phyloP scores from a whole-genome alignment of 352 stramenopile species.

The Phytopythium chamaehyphon region DNA sequence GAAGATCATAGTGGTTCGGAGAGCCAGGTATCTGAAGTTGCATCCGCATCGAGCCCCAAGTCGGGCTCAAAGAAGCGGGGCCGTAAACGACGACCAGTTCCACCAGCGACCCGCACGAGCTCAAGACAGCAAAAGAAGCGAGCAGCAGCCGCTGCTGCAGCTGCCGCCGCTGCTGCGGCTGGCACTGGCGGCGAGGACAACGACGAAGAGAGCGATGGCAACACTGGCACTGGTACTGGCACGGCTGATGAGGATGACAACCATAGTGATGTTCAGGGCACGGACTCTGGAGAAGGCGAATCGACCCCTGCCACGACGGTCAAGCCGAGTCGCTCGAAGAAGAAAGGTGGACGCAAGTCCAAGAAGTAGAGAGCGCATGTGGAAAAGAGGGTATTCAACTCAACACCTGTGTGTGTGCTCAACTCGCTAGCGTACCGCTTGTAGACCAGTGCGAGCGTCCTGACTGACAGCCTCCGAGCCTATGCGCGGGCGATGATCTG shows the following conservation, averaged over 20 bases:
- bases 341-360: not conserved
- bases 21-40: slow-evolving; percentile 42
- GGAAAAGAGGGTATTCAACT: not conserved
- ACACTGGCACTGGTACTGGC: slow-evolving; percentile 4
- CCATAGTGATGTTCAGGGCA: slow-evolving; percentile 10
- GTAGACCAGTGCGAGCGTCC: not conserved
- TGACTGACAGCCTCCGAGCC: too few species aligned
- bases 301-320: not conserved
- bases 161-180: slow-evolving; percentile 19
- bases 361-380: slow-evolving; percentile 3
- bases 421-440: not conserved
- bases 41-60: slow-evolving; percentile 9
- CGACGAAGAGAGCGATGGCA: slow-evolving; percentile 25
- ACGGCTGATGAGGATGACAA: slow-evolving; percentile 22
- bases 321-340: not conserved
- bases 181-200: slow-evolving; percentile 24
- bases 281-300: not conserved
- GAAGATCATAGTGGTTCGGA: slow-evolving; percentile 58
- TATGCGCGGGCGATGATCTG: slow-evolving; percentile 14
- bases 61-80: slow-evolving; percentile 28
- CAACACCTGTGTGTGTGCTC: not conserved
- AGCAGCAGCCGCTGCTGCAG: slow-evolving; percentile 29
- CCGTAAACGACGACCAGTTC: slow-evolving; percentile 37
- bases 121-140: slow-evolving; percentile 65
- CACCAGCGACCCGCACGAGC: slow-evolving; percentile 54